Evolutionary conservation across 2,329 filamentous ascomycete species (phyloP).

Genomic region (Helicocarpus griseus): DNA sequence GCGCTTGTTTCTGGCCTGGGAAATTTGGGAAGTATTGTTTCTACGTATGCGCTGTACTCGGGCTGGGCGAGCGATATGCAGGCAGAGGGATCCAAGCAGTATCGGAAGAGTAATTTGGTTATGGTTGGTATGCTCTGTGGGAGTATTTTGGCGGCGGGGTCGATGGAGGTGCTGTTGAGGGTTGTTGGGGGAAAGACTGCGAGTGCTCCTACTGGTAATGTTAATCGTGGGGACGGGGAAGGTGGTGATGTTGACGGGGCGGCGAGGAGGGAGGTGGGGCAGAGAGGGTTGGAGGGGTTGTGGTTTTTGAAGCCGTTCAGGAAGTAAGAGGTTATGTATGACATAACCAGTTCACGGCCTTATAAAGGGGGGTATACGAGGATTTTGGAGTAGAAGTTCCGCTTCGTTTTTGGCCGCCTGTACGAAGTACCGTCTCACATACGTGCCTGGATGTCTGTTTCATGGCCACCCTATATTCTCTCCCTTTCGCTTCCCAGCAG

Average conservation of each 20-base stretch:
- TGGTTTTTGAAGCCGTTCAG: slow-evolving; percentile 10
- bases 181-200: slow-evolving; percentile 25
- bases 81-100: slow-evolving; percentile 56
- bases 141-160: slow-evolving; percentile 60
- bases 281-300: slow-evolving; percentile 29
- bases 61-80: slow-evolving; percentile 71
- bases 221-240: neutral
- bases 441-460: too few species aligned
- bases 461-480: too few species aligned
- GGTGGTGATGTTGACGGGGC: slow-evolving; percentile 23
- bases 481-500: too few species aligned
- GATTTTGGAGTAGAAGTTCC: too few species aligned
- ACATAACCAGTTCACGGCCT: neutral
- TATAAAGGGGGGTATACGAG: neutral
- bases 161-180: slow-evolving; percentile 57
- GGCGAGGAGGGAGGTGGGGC: slow-evolving; percentile 24
- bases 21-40: slow-evolving; percentile 76
- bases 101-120: slow-evolving; percentile 71
- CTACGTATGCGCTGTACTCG: slow-evolving; percentile 80
- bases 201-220: neutral
- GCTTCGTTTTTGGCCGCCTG: too few species aligned
- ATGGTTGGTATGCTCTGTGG: slow-evolving; percentile 78
- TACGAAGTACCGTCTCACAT: too few species aligned
- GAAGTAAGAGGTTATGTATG: neutral
- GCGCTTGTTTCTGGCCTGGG: slow-evolving; percentile 80